Percentiles rank a stretch among this genome's conserved stretches.
These are phyloP conservation scores for Sporothrix pseudoabietina DNA, from an alignment of 2,329 filamentous ascomycete genomes.

Conservation along the genomic window DNA sequence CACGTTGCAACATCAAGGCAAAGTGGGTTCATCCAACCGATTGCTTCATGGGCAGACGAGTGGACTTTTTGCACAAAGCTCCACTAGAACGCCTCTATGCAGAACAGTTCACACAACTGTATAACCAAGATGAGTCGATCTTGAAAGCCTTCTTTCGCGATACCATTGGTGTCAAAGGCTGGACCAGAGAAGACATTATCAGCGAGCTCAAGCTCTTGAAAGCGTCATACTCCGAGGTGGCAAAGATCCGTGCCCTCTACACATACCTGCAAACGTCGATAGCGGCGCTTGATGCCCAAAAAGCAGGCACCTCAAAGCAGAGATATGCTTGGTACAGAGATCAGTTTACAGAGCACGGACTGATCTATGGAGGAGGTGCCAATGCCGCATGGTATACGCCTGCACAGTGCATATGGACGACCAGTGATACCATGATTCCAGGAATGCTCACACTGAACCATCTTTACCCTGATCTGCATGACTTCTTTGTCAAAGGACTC, in stretches of 20 bases:
- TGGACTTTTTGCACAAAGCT: neutral
- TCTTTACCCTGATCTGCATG: slow-evolving; percentile 7
- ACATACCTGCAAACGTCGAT: no score
- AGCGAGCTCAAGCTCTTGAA: neutral
- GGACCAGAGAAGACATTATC: neutral
- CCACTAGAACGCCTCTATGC: neutral
- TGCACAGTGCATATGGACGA: slow-evolving; percentile 23
- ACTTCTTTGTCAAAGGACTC: slow-evolving; percentile 23
- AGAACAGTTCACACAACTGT: neutral
- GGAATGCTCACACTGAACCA: slow-evolving; percentile 6
- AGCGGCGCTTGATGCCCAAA: no score
- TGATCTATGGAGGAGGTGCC: no score
- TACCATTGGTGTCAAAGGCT: neutral
- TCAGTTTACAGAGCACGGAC: no score
- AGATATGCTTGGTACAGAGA: no score
- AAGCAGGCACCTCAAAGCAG: no score
- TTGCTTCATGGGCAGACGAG: neutral
- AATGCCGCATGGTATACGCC: slow-evolving; percentile 3
- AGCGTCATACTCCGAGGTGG: neutral
- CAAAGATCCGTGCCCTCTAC: no score
- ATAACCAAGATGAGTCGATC: neutral
- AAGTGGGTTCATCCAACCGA: neutral
- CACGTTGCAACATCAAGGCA: neutral
- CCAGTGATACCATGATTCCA: slow-evolving; percentile 1
- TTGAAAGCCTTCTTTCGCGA: neutral